Evolutionary conservation across 163 green algal species (phyloP), one percentile per base, ranked within the genome.

Genomic region (Trebouxiophyceae sp.): DNA sequence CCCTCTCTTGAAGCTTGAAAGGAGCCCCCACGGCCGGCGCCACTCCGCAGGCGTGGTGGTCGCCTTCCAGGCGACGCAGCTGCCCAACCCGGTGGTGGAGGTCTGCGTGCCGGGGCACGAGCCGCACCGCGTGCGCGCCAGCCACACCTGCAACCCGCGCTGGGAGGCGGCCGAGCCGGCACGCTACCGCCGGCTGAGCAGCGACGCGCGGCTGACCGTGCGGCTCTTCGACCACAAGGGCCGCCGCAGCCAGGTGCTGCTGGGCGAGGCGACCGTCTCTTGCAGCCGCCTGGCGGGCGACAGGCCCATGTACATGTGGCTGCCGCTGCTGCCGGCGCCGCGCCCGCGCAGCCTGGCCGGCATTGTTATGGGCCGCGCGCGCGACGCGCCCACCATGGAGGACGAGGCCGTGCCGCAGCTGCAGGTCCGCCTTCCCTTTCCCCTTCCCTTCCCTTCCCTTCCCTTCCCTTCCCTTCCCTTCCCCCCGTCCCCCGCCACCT

Each of bases 1-100:
- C n/a, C n/a, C n/a, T n/a, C n/a, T n/a, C n/a, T n/a, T n/a, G n/a
- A n/a, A n/a, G n/a, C n/a, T n/a, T n/a, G n/a, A n/a, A n/a, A n/a
- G n/a, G n/a, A n/a, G n/a, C n/a, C n/a, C n/a, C n/a, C n/a, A n/a
- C n/a, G n/a, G n/a, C n/a, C n/a, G n/a, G n/a, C n/a, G n/a, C n/a
- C n/a, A n/a, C n/a, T n/a, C 1, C 67, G 59, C 59, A 76, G 79
- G 79, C 16, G 77, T 86, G 12, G 77, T 82, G n/a, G 71, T 84
- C 30, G 74, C 80, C 19, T 80, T 86, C 33, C 68, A 73, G n/a
- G 74, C 77, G 30, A 77, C 63, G 44, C 74, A 86, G 54, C 67
- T 85, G 73, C 80, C 80, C 63, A 80, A 76, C 29, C 77, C 80
- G 3, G 32, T 69, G 57, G 80, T 86, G 33, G 65, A 74, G 46